Conservation (phyloP, 2,329 filamentous ascomycete genomes). For the Aspergillus cejpii region DNA sequence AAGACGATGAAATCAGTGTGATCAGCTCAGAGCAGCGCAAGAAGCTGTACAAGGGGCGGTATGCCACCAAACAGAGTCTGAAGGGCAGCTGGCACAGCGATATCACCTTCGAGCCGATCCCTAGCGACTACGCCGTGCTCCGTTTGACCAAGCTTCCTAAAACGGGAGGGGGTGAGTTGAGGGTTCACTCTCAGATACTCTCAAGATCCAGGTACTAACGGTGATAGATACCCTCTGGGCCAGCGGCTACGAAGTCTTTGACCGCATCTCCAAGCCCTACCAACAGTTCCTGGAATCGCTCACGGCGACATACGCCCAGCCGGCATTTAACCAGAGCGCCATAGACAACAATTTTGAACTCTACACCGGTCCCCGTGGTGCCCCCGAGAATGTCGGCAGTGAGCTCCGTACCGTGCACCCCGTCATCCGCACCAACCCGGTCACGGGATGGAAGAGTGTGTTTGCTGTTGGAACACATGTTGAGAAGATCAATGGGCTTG, state of each 20-base stretch:
- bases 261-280: slow-evolving; percentile 37
- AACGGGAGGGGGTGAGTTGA: slow-evolving; percentile 37
- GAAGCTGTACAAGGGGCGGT: slow-evolving; percentile 37
- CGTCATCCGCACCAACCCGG: slow-evolving; percentile 49
- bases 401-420: slow-evolving; percentile 45
- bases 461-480: slow-evolving; percentile 32
- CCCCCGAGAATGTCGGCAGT: slow-evolving; percentile 52
- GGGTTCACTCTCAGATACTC: too few species aligned
- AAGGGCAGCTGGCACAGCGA: slow-evolving; percentile 45
- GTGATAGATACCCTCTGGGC: slow-evolving; percentile 40
- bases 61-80: slow-evolving; percentile 24
- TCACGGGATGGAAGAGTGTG: slow-evolving; percentile 36
- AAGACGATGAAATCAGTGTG: slow-evolving; percentile 46
- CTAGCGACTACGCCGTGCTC: slow-evolving; percentile 45
- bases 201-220: too few species aligned
- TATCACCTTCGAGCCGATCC: slow-evolving; percentile 45
- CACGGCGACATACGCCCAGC: slow-evolving; percentile 33
- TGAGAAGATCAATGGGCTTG: slow-evolving; percentile 30
- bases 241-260: slow-evolving; percentile 40
- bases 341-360: slow-evolving; percentile 27
- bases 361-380: slow-evolving; percentile 38
- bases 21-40: slow-evolving; percentile 41
- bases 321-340: slow-evolving; percentile 28
- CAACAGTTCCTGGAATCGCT: slow-evolving; percentile 37
- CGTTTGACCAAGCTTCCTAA: slow-evolving; percentile 40